Base-by-base conservation (phyloP, 306 rosid species). In the Datisca glomerata region DNA sequence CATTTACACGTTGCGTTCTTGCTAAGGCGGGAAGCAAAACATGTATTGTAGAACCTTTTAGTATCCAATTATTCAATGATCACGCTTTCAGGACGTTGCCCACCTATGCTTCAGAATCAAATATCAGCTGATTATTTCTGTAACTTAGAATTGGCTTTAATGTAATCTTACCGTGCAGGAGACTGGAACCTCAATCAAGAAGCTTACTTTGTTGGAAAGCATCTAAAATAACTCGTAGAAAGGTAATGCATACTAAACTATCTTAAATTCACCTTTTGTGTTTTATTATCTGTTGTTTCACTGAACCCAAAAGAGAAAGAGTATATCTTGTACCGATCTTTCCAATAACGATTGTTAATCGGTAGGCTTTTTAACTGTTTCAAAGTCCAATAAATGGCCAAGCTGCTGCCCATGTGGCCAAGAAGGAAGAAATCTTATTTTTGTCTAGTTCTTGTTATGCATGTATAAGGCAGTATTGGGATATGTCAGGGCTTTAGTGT, bases 171-270 rank as follows among this genome's bases (percentile, higher is more conserved):
- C n/a, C n/a, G 55, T 54, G 51, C 70, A 91, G 98, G 96, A 75
- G 94, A 66, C 70, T 91, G 55, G 98, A 91, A 45, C 89, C 98
- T 48, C 86, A 84, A 68, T 80, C 98, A 19, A 78, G 98, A 61
- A 78, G 80, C 66, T 71, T 91, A 47, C 59, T 84, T 56, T 85
- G 98, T 66, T 84, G 94, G 94, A 91, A 71, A 66, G 80, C 96
- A 54, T 63, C 96, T 23, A 69, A 74, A 66, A 85, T 49, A 47
- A 81, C 92, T 25, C 74, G 86, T 18, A 56, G 84, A 54, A 84
- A 81, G 98, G 98, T 91, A 73, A 52, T 34, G 34, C 41, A 27
- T 50, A 18, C 12, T n/a, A 3, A 22, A 56, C 12, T 62, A 45
- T 58, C 40, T 40, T 22, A 43, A 12, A 12, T 34, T 49, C 21